Base-by-base conservation (phyloP, 768 basidiomycete genomes). In the Phylloporus scabripes region DNA sequence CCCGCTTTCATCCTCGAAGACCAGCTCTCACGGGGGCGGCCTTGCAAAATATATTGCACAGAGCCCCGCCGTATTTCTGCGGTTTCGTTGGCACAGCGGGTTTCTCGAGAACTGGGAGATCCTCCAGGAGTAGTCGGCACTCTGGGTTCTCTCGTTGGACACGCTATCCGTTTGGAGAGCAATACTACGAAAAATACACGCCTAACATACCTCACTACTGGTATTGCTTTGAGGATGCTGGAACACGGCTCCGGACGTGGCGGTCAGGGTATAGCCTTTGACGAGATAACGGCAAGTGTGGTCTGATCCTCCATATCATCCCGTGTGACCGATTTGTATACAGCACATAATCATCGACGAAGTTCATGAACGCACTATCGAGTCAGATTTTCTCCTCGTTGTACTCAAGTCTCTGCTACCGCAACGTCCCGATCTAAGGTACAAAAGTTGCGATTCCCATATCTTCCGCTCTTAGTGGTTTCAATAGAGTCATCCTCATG, bases 281-380 rank as follows among this genome's bases (percentile, higher is more conserved):
- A 95, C 61, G 94, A 97, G 54, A 82, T 97, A 47, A 97, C 96
- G n/a, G 92, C 91, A 57, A 67, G 78, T 55, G 31, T 17, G n/a
- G 41, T 43, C 37, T 34, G 38, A 46, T 45, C 49, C 43, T 51
- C 53, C 32, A 14, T 36, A 24, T 36, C 11, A 10, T 49, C 21
- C 9, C 29, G 28, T 21, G 31, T 52, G 42, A 21, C 34, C 29
- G 32, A 42, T 32, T 18, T 43, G 21, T 11, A 53, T 32, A 15
- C 45, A 92, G 90, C 93, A 96, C 61, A 83, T 99, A 62, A 86
- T 99, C 51, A 86, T 98, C 37, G 95, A 99, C 57, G 95, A 99
- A 83, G 91, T 96, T 41, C 95, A 99, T 60, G 95, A 99, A 71
- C 84, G 95, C 18, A 91, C 85, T 7, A 96, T 99, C 56, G 95